Evolutionary conservation across 352 stramenopile genomes (phyloP).

Genomic region (Globisporangium nagaii): DNA sequence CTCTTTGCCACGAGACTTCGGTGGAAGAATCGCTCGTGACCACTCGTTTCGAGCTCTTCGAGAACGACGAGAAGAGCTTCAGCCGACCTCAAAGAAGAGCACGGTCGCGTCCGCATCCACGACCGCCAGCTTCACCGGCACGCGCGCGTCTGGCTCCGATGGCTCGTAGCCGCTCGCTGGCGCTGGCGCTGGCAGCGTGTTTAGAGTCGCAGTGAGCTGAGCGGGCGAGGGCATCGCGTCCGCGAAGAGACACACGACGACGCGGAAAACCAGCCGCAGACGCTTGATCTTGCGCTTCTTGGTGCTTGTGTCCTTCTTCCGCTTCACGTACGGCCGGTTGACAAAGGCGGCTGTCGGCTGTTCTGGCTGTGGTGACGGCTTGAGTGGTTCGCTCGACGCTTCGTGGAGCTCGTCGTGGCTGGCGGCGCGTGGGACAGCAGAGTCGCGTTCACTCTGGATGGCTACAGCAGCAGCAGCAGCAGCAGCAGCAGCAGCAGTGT

Average conservation of each 20-base stretch:
- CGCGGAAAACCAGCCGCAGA: slow-evolving; percentile 46
- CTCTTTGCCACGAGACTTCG: background rate
- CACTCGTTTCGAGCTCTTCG: slow-evolving; percentile 10
- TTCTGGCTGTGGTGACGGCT: background rate
- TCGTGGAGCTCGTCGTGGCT: no score
- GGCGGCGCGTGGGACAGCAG: no score
- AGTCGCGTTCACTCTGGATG: no score
- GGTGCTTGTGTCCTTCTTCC: slow-evolving; percentile 11
- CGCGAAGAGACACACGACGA: slow-evolving; percentile 41
- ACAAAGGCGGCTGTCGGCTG: background rate
- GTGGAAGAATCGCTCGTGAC: background rate
- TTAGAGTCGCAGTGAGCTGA: slow-evolving; percentile 16
- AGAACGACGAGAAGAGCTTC: no score
- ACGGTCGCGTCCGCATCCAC: slow-evolving; percentile 49
- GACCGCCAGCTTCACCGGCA: slow-evolving; percentile 62
- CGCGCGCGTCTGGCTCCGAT: background rate
- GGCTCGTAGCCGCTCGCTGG: background rate
- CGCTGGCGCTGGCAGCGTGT: no score
- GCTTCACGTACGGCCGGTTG: background rate
- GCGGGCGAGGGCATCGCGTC: slow-evolving; percentile 25
- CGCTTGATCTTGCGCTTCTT: slow-evolving; percentile 39
- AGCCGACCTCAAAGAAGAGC: slow-evolving; percentile 53
- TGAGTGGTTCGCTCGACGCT: no score
- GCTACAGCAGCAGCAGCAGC: no score
- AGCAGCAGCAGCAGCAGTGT: no score